These are phyloP conservation scores for Cryptococcus neoformans DNA, from an alignment of 1,284 basidiomycete genomes.

Conservation along the genomic window DNA sequence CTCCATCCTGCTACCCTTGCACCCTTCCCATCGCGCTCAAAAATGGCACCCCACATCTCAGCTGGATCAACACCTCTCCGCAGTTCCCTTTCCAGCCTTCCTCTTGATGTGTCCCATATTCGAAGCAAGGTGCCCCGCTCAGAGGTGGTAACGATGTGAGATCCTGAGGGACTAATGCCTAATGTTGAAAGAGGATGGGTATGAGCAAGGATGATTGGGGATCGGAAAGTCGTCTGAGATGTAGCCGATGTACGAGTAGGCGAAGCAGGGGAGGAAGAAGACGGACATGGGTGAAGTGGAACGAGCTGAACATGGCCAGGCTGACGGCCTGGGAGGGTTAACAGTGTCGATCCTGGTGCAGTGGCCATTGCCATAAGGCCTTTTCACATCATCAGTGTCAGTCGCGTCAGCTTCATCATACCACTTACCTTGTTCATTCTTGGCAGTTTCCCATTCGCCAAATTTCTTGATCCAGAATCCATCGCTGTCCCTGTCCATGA, in stretches of 20 bases:
- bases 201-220: constrained; percentile 80
- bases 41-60: constrained; percentile 78
- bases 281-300: constrained; percentile 73
- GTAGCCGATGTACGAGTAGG: constrained; percentile 3
- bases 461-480: constrained; percentile 55
- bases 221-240: constrained; percentile 34
- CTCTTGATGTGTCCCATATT: constrained; percentile 77
- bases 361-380: constrained; percentile 81
- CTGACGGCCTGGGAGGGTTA: constrained; percentile 84
- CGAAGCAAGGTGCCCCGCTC: constrained; percentile 80
- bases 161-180: constrained; percentile 71
- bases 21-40: constrained; percentile 26
- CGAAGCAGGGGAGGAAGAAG: constrained; percentile 34
- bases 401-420: neutral
- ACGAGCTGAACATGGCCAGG: constrained; percentile 87
- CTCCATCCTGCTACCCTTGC: constrained; percentile 58
- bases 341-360: constrained; percentile 68
- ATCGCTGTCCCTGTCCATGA: neutral
- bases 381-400: constrained; percentile 41
- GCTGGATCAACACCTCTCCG: constrained; percentile 86
- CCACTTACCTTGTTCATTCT: constrained; percentile 74
- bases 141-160: constrained; percentile 80
- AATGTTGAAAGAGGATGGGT: constrained; percentile 73
- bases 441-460: constrained; percentile 84
- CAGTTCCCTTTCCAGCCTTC: constrained; percentile 75